phyloP scores from a whole-genome alignment of 2,329 filamentous ascomycete species.

The Gnomoniopsis smithogilvyi region DNA sequence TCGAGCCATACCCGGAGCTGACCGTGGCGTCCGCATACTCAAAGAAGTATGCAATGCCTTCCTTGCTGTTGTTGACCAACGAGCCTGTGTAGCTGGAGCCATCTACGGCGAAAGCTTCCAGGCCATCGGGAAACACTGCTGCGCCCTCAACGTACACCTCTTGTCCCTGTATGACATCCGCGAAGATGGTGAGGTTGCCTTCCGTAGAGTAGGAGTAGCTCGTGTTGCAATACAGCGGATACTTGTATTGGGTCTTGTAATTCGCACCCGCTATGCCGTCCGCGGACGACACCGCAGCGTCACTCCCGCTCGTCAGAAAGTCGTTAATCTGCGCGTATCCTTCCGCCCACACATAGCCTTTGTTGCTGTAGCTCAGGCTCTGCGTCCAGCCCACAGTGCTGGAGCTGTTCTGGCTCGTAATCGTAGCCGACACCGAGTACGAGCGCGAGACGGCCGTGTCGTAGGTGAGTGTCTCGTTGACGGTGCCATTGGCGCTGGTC shows the following conservation, averaged over 20 bases:
- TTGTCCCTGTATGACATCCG: conserved; percentile 39
- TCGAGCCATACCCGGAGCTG: conserved; percentile 51
- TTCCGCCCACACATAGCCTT: conserved; percentile 41
- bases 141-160: conserved; percentile 34
- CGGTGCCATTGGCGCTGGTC: conserved; percentile 41
- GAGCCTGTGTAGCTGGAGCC: conserved; percentile 29
- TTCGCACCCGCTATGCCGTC: neutral
- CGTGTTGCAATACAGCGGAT: conserved; percentile 58
- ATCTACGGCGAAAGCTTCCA: conserved; percentile 49
- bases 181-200: conserved; percentile 44
- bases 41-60: conserved; percentile 56
- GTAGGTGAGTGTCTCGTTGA: conserved; percentile 59
- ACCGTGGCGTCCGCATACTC: conserved; percentile 40
- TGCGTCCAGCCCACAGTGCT: conserved; percentile 54
- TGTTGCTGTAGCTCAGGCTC: conserved; percentile 48
- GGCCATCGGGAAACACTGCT: conserved; percentile 52
- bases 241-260: conserved; percentile 46
- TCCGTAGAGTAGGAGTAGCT: conserved; percentile 40
- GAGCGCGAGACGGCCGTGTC: conserved; percentile 52
- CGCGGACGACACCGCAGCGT: conserved; percentile 19
- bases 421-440: conserved; percentile 49
- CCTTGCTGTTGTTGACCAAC: conserved; percentile 48
- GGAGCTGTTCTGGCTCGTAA: conserved; percentile 42
- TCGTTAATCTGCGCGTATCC: conserved; percentile 41
- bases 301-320: conserved; percentile 28